Base-by-base conservation (phyloP, 1,284 basidiomycete species). In the Sanghuangporus sanghuang region DNA sequence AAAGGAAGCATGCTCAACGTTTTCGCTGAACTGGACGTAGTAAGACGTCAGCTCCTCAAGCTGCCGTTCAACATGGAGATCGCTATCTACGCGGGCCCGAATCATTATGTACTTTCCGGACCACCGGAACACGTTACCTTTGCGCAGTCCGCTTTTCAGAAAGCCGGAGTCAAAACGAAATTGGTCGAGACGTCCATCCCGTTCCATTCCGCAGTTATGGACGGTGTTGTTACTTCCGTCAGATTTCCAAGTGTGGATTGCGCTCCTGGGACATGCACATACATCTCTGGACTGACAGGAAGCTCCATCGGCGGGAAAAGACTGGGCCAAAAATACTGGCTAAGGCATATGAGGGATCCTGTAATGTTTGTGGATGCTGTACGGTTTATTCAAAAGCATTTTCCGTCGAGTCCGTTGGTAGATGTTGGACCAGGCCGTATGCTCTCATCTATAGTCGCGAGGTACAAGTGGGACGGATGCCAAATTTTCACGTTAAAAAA, bases 151-250 rank as follows among this genome's bases (percentile, higher is more conserved):
- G 23, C 39, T 21, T 61, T 64, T 21, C 18, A 46, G 9, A 49
- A 38, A 14, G 16, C 35, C 12, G 50, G 52, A 5, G 39, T 64
- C n/a, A 64, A 62, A 32, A 56, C 50, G 12, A 40, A 40, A 35
- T 21, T 61, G 14, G 54, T 64, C 32, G 52, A 38, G 27, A 57
- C 63, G 3, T 52, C 38, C 12, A 39, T 64, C 1, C 63, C 63
- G n/a, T 64, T 64, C 59, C 63, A 64, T 52, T 64, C 63, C 6
- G 21, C 59, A 16, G 18, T 48, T 8, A 62, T 62, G 59, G 59
- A 64, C 32, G 14, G 16, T 8, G 38, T 49, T 21, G 38, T 54
- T 11, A 46, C 12, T 9, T 23, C 23, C 6, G 27, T 64, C 54
- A 23, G 16, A 46, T 52, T 58, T 14, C 44, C 59, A 11, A 18